Base-by-base conservation (phyloP, 2,329 filamentous ascomycete species). In the Hypoxylon sp. region DNA sequence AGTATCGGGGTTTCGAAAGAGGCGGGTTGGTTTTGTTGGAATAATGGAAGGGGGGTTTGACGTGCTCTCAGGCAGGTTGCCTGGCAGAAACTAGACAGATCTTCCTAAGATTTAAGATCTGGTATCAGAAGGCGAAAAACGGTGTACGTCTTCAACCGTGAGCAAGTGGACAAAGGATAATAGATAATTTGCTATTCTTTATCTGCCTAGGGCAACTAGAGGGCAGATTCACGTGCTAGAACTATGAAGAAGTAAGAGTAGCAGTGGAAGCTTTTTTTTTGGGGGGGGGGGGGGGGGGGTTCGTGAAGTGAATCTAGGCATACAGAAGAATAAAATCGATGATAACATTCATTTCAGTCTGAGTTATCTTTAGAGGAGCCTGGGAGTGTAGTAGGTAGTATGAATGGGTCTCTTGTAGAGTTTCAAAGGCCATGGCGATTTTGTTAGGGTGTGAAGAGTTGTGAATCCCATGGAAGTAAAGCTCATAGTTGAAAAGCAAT, bases 381-480 rank as follows among this genome's bases (percentile, higher is more conserved):
- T 30, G n/a, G 14, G 30, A 41, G 3, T 17, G 17, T 21, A 49
- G 19, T 10, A 34, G 23, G 9, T 36, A 6, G 30, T 19, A 23
- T 63, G 60, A 60, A 28, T 30, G 14, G 17, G 10, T n/a, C 60
- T 23, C n/a, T 46, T 50, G 28, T 30, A 25, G 36, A 41, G 7
- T 6, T 19, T 19, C 30, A 50, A 34, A 13, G 19, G 17, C 46
- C 9, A 28, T 53, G 13, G 2, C 28, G 17, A 17, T 25, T 13
- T 41, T 25, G 36, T 30, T 43, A 19, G 32, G 25, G 34, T 5
- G 59, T 66, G 66, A 66, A 57, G 19, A 62, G 51, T 28, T 48
- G 63, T 66, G 63, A 63, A 63, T 65, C 45, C 32, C 19, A 17
- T 28, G 46, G 10, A 41, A 48, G 36, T 5, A 45, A 52, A 49